These are phyloP conservation scores for Dactylonectria estremocensis DNA, from an alignment of 2,329 filamentous ascomycete species.

Conservation along the genomic window DNA sequence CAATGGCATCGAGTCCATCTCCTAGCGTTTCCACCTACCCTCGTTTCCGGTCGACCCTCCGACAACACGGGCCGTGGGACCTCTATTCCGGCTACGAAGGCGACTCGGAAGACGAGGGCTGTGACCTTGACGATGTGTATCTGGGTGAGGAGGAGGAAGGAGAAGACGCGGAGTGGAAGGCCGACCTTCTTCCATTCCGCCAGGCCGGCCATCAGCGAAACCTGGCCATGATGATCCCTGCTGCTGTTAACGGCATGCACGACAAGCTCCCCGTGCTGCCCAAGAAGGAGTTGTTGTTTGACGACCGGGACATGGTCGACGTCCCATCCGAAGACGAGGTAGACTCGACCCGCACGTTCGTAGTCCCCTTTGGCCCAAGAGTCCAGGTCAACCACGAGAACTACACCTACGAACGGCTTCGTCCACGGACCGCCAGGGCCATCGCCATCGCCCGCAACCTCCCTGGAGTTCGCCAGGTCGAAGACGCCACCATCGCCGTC, in stretches of 20 bases:
- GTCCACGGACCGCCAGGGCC: background rate
- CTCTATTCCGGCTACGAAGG: no score
- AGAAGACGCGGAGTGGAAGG: background rate
- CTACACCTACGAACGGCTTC: background rate
- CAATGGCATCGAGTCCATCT: no score
- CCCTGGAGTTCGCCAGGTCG: background rate
- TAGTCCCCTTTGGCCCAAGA: background rate
- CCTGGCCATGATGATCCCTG: background rate
- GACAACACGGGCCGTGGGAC: no score
- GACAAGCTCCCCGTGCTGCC: background rate
- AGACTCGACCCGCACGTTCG: background rate
- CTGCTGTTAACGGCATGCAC: background rate
- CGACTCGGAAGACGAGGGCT: background rate
- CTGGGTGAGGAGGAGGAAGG: background rate
- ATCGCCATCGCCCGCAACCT: background rate
- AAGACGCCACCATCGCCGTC: background rate
- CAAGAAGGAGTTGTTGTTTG: background rate
- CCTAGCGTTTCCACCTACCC: no score
- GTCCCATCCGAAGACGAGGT: background rate
- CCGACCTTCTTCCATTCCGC: background rate
- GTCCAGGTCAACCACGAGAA: constrained; percentile 2
- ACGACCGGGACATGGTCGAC: background rate
- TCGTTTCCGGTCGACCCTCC: no score
- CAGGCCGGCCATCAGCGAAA: background rate
- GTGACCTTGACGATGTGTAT: no score